Conservation (phyloP, 176 grass and related monocot species). For the Canna indica region DNA sequence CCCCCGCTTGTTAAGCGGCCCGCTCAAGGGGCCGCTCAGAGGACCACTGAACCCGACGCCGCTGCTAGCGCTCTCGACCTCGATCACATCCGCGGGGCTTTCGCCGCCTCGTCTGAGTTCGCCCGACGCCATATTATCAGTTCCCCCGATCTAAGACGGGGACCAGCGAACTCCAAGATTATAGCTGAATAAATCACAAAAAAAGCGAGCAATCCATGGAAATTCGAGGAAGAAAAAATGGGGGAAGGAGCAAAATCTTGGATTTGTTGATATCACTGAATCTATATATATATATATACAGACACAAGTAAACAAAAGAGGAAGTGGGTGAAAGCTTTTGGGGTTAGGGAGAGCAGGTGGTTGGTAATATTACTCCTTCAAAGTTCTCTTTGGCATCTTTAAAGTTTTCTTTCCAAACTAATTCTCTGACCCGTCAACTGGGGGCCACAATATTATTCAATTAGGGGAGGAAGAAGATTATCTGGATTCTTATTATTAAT, state of each 20-base stretch:
- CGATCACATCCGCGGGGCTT: slow-evolving; percentile 24
- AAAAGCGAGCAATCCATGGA: background rate
- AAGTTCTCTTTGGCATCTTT: no score
- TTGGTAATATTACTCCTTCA: no score
- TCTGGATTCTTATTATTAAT: no score
- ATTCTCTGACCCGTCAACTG: no score
- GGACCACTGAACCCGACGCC: slow-evolving; percentile 29
- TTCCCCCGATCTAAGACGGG: slow-evolving; percentile 4
- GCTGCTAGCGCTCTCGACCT: slow-evolving; percentile 14
- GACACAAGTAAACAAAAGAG: background rate
- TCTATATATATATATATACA: background rate
- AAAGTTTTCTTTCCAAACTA: no score
- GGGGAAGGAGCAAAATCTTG: background rate
- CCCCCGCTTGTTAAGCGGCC: slow-evolving; percentile 26
- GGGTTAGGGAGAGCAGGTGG: no score
- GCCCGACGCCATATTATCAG: slow-evolving; percentile 21
- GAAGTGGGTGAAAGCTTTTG: no score
- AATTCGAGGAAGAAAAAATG: background rate
- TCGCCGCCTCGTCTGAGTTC: slow-evolving; percentile 6
- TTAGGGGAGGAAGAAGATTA: no score
- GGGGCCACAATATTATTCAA: no score
- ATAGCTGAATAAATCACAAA: no score
- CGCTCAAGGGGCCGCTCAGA: slow-evolving; percentile 59
- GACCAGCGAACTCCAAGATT: background rate
- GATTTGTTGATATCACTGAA: background rate